Evolutionary conservation across 2,329 filamentous ascomycete species (phyloP).

Genomic region (Penicillium concentricum): DNA sequence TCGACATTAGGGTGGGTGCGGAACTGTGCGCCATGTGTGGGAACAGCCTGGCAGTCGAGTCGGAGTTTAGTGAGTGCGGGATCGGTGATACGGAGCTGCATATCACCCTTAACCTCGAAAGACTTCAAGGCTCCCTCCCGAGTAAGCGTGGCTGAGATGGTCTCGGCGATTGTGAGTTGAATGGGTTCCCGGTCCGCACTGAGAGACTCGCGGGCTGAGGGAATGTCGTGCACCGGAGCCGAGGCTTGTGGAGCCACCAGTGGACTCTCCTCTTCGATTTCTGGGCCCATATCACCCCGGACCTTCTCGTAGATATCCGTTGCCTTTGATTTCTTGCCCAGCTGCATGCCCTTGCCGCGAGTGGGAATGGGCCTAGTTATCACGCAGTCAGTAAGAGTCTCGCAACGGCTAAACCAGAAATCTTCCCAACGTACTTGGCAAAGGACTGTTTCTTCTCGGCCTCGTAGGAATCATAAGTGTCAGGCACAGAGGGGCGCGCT

Average conservation of each 20-base stretch:
- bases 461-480: conserved; percentile 91
- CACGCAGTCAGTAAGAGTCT: conserved; percentile 33
- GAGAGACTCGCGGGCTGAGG: conserved; percentile 60
- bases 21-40: conserved; percentile 84
- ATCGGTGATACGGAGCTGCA: conserved; percentile 87
- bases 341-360: conserved; percentile 97
- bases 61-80: conserved; percentile 88
- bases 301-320: conserved; percentile 97
- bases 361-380: conserved; percentile 57
- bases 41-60: conserved; percentile 71
- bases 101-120: conserved; percentile 85
- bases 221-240: conserved; percentile 51
- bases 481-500: conserved; percentile 67
- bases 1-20: conserved; percentile 97
- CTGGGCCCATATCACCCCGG: conserved; percentile 82
- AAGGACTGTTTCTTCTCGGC: conserved; percentile 94
- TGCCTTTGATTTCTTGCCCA: conserved; percentile 98
- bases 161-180: conserved; percentile 82
- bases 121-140: conserved; percentile 84
- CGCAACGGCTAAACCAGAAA: not conserved
- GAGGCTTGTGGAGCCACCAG: conserved; percentile 62
- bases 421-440: conserved; percentile 62
- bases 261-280: conserved; percentile 71
- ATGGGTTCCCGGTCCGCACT: conserved; percentile 79
- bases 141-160: conserved; percentile 85